These are phyloP conservation scores for Eucalyptus paniculata DNA, from an alignment of 345 rosid species.

Conservation along the genomic window DNA sequence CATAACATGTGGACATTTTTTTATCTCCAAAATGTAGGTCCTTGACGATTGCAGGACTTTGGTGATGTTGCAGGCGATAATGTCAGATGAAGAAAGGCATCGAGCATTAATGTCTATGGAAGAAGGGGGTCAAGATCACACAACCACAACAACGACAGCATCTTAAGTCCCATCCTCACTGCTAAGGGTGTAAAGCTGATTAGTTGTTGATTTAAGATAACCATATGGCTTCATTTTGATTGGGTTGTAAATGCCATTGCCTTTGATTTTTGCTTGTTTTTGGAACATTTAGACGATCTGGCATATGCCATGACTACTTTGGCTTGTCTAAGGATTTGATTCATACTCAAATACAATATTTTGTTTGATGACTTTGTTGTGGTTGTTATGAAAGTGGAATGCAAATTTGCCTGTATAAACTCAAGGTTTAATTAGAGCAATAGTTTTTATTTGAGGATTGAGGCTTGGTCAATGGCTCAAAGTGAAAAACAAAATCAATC, in stretches of 20 bases:
- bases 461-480: background rate
- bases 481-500: background rate
- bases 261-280: accelerated
- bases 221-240: background rate
- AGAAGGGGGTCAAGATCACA: background rate
- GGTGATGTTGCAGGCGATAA: accelerated
- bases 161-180: accelerated
- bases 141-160: accelerated
- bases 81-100: background rate
- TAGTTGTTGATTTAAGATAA: background rate
- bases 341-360: no score
- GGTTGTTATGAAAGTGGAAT: background rate
- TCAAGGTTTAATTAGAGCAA: no score
- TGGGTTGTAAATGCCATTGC: background rate
- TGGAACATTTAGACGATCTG: background rate
- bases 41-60: no score
- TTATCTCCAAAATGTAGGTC: background rate
- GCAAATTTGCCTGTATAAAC: no score
- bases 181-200: background rate
- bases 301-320: background rate
- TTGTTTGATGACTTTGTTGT: no score
- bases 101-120: accelerated
- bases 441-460: no score
- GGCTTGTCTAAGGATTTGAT: no score
- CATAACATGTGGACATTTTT: no score